Base-by-base conservation (phyloP, 208 protist species). In the Porcisia hertigi region DNA sequence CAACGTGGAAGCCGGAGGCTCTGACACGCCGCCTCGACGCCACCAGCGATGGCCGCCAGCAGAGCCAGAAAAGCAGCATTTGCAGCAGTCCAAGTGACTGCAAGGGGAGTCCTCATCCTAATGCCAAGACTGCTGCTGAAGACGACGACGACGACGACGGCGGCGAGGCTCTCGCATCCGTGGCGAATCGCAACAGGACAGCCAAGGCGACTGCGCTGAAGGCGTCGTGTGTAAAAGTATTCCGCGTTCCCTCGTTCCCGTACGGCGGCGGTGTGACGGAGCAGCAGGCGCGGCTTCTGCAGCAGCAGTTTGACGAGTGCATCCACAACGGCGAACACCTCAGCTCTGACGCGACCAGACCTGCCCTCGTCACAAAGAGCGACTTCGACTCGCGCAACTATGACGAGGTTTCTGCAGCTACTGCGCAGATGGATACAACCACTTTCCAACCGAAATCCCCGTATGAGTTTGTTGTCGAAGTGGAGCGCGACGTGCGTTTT, bases 391-490 rank as follows among this genome's bases (percentile, higher is more conserved):
- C 52, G 57, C 64, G 79, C 57, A 64, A 67, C 20, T 92, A 88
- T 81, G 54, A 71, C 39, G 91, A 94, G 79, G 83, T 86, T 59
- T 69, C 79, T 39, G 67, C 64, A 39, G 76, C 71, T 8, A 82
- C 79, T 47, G 77, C 81, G 53, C 69, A 85, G 69, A 76, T 82
- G 53, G 65, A 80, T 34, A 62, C 71, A 2, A 71, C 64, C 16
- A 70, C 63, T 25, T 95, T 95, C 75, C 69, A 84, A 47, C 89
- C 91, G 16, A 84, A 59, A 25, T 94, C 91, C 49, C 87, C 87
- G 58, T 97, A 93, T 75, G 90, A 97, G 69, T 97, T 97, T 77
- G 93, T 97, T 2, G 91, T 94, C 16, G 91, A 97, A 74, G 78
- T 97, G 67, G 91, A 97, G 81, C 85, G 80, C 20, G 73, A 77